Base-by-base conservation (phyloP, 306 rosid species). In the Pyrus pyrifolia region DNA sequence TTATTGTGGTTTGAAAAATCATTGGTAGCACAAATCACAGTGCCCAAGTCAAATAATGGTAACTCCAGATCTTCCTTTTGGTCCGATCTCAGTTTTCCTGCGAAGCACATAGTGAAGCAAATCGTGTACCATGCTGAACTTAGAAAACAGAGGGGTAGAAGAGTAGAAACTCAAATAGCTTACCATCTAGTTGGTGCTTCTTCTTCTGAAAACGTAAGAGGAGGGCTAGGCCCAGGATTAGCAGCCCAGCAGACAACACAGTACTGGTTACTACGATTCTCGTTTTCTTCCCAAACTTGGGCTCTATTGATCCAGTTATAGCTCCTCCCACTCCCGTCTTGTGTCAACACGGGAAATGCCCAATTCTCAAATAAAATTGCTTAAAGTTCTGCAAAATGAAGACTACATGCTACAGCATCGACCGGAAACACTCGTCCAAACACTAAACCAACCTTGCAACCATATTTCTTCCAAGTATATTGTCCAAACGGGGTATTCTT, bases 341-440 rank as follows among this genome's bases (percentile, higher is more conserved):
- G 84, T 53, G 84, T 87, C 76, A 89, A 9, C 5, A 83, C 85
- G 0, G 33, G 33, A 31, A 31, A 31, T 31, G 33, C 33, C 33
- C 33, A 31, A 31, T 31, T 31, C 33, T 31, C 33, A 31, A 31
- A 31, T 31, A 31, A 31, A 31, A 31, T 31, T 31, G 1, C 33
- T 31, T 31, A 31, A 31, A 31, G 33, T 31, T 31, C 33, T 31
- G 33, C 33, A 31, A 31, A 31, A 31, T 31, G 33, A 31, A 31
- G 33, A 31, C 33, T 31, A 31, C 33, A 31, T 31, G 33, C 5
- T 31, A 31, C 33, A 30, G 33, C 33, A 30, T 30, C 33, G 33
- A 30, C 33, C 33, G 3, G 33, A 31, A 31, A 31, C 33, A 31
- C 33, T 31, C 6, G 33, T 31, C 33, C 33, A 31, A 31, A 31